Evolutionary conservation across 1,284 basidiomycete species (phyloP).

Genomic region (Heterobasidion annosum): DNA sequence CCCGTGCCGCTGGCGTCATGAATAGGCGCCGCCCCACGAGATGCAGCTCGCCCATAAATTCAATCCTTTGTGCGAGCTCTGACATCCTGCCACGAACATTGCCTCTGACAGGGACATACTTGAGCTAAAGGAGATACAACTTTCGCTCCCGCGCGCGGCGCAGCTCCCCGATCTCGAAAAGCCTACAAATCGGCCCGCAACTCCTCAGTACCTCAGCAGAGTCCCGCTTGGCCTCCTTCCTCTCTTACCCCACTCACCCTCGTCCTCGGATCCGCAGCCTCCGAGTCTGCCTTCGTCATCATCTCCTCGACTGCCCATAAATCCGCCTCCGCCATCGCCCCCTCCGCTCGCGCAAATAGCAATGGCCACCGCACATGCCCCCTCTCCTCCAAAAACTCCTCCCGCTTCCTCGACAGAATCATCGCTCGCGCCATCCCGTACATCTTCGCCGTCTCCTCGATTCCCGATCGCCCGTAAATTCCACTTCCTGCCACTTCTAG

Average conservation of each 20-base stretch:
- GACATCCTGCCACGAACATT: constrained; percentile 8
- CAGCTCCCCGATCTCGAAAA: constrained; percentile 14
- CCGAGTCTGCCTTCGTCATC: neutral
- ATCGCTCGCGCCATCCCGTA: neutral
- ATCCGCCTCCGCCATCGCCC: constrained; percentile 3
- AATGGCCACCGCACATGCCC: neutral
- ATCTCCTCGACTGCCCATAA: constrained; percentile 2
- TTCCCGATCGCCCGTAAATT: constrained; percentile 7
- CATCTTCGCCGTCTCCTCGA: neutral
- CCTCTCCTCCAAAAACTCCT: neutral
- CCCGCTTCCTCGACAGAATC: neutral
- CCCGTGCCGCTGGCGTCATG: neutral
- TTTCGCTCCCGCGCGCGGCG: constrained; percentile 22
- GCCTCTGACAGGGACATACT: constrained; percentile 24
- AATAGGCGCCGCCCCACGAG: neutral
- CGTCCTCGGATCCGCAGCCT: neutral
- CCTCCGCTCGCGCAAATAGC: neutral
- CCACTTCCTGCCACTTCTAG: constrained; percentile 11
- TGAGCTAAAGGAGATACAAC: constrained; percentile 26
- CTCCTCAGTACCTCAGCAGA: constrained; percentile 2
- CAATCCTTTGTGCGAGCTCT: neutral
- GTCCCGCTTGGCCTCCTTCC: constrained; percentile 3
- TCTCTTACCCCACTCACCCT: neutral
- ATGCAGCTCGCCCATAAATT: neutral
- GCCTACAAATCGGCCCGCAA: constrained; percentile 2